A percentile compares a stretch with the other conserved stretches of the same genome.
These are phyloP conservation scores for Xylariaceae sp. DNA, from an alignment of 2,329 filamentous ascomycete species.

Conservation along the genomic window DNA sequence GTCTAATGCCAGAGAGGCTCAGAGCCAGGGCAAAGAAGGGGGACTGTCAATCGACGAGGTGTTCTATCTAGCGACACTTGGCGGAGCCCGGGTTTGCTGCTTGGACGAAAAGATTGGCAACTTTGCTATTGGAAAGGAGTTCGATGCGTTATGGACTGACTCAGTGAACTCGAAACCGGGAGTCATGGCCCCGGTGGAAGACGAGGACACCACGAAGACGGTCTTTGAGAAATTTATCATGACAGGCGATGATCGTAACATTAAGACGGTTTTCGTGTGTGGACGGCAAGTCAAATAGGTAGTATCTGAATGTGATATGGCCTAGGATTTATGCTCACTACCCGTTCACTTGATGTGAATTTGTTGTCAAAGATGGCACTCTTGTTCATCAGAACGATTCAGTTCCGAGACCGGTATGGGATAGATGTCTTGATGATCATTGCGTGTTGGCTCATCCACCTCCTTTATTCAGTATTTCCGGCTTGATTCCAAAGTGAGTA, in stretches of 20 bases:
- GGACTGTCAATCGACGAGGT: constrained; percentile 46
- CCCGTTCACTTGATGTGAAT: background rate
- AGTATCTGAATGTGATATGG: background rate
- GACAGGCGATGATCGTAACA: constrained; percentile 61
- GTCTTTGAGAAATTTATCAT: constrained; percentile 61
- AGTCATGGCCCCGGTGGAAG: constrained; percentile 49
- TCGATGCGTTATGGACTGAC: constrained; percentile 53
- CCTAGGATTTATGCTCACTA: background rate
- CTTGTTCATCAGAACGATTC: background rate
- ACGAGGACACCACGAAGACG: constrained; percentile 40
- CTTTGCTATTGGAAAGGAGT: constrained; percentile 55
- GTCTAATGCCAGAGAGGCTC: constrained; percentile 43
- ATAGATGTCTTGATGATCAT: background rate
- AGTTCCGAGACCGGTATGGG: background rate
- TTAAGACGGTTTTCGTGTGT: constrained; percentile 48
- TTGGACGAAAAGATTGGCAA: constrained; percentile 50
- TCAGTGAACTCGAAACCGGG: constrained; percentile 31
- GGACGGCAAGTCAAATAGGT: constrained; percentile 36
- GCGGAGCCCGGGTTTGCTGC: constrained; percentile 54
- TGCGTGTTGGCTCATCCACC: background rate
- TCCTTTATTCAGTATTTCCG: too few relatives aligned
- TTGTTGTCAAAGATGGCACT: background rate
- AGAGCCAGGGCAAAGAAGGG: constrained; percentile 38
- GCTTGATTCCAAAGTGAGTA: too few relatives aligned
- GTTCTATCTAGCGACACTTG: constrained; percentile 57